These are phyloP conservation scores for Fusarium sp. DNA, from an alignment of 2,329 filamentous ascomycete genomes.

Conservation along the genomic window DNA sequence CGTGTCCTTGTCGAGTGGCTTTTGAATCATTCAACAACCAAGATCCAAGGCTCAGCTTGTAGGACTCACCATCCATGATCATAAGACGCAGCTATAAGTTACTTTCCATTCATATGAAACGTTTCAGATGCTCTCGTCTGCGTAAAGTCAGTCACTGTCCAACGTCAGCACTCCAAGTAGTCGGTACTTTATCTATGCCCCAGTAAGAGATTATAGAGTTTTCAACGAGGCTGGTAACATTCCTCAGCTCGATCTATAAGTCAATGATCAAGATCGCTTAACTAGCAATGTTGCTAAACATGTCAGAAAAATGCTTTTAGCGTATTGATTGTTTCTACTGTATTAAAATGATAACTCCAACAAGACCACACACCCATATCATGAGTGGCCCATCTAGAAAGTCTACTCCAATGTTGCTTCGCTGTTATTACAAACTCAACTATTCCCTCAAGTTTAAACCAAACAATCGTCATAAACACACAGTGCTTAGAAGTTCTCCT, in stretches of 20 bases:
- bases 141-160: background rate
- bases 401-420: slow-evolving; percentile 22
- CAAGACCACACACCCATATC: slow-evolving; percentile 8
- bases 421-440: slow-evolving; percentile 28
- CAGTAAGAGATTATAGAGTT: background rate
- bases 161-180: slow-evolving; percentile 22
- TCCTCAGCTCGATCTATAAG: background rate
- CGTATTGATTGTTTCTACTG: slow-evolving; percentile 27
- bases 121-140: slow-evolving; percentile 21
- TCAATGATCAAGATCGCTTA: background rate
- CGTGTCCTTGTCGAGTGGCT: background rate
- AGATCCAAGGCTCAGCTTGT: background rate
- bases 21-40: background rate
- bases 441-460: slow-evolving; percentile 5
- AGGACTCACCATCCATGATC: background rate
- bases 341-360: slow-evolving; percentile 39
- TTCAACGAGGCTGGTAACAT: slow-evolving; percentile 3
- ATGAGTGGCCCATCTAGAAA: slow-evolving; percentile 13
- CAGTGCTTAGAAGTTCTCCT: slow-evolving; percentile 65
- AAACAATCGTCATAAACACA: background rate
- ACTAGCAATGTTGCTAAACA: background rate
- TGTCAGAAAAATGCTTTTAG: slow-evolving; percentile 17
- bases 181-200: slow-evolving; percentile 13
- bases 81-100: slow-evolving; percentile 13
- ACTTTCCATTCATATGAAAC: slow-evolving; percentile 27